Percentiles rank a stretch among this genome's conserved stretches.
phyloP scores from a whole-genome alignment of 225 moss, liverwort and hornwort genomes.

The Sphagnum contortum region DNA sequence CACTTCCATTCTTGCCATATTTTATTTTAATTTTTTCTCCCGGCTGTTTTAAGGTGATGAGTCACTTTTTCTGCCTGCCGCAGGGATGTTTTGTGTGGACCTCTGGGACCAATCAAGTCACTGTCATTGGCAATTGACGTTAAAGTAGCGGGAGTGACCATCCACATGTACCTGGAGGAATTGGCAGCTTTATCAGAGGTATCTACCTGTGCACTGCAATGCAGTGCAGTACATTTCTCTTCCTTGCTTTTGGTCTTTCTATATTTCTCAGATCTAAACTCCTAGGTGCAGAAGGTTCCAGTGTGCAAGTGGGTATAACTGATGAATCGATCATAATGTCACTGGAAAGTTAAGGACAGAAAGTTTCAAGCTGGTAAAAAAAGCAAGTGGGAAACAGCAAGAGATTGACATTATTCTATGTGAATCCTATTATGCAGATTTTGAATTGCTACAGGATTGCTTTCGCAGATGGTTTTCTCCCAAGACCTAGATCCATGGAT shows the following conservation, averaged over 20 bases:
- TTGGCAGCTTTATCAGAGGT: slow-evolving; percentile 55
- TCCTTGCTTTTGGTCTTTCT: too few species aligned
- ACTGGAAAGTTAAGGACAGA: too few species aligned
- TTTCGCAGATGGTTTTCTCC: slow-evolving; percentile 38
- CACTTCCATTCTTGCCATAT: too few species aligned
- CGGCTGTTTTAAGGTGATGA: slow-evolving; percentile 4
- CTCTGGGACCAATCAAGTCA: slow-evolving; percentile 51
- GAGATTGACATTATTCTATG: too few species aligned
- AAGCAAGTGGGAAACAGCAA: too few species aligned
- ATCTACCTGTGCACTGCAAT: not conserved
- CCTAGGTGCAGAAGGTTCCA: too few species aligned
- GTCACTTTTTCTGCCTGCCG: not conserved
- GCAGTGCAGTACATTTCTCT: not conserved
- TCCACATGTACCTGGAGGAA: slow-evolving; percentile 71
- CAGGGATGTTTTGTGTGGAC: slow-evolving; percentile 79
- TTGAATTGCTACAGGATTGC: slow-evolving; percentile 15
- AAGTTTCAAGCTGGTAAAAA: too few species aligned
- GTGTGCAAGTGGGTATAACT: not conserved
- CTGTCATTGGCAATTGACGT: slow-evolving; percentile 44
- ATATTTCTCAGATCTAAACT: too few species aligned
- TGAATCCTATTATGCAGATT: not conserved
- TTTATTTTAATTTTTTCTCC: not conserved
- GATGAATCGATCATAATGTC: too few species aligned
- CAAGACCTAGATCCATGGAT: slow-evolving; percentile 1
- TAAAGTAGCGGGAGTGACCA: slow-evolving; percentile 52